These are phyloP conservation scores for Penicillium diatomitis DNA, from an alignment of 495 filamentous ascomycete species.

Conservation along the genomic window DNA sequence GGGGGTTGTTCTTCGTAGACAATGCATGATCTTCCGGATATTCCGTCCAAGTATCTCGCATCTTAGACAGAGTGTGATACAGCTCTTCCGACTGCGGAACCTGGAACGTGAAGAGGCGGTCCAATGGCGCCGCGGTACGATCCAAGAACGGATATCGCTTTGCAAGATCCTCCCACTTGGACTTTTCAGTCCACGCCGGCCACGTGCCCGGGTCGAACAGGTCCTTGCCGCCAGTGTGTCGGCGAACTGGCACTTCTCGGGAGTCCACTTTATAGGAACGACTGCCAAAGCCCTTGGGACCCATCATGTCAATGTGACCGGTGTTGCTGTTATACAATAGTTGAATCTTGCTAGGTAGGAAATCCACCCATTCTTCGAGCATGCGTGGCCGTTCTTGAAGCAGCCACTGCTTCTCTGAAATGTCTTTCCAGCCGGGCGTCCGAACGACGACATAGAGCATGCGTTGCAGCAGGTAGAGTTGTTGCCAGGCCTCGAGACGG, in stretches of 20 bases:
- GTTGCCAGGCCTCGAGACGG: conserved; percentile 25
- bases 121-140: conserved; percentile 9
- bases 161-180: conserved; percentile 6
- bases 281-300: not conserved
- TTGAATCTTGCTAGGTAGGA: conserved; percentile 28
- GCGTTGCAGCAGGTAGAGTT: conserved; percentile 13
- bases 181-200: not conserved
- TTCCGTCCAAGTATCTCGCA: conserved; percentile 5
- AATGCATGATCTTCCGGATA: conserved; percentile 10
- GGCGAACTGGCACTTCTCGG: conserved; percentile 1
- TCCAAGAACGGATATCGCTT: conserved; percentile 8
- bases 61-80: not conserved
- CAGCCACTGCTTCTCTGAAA: conserved; percentile 16
- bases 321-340: conserved; percentile 8
- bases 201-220: conserved; percentile 1
- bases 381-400: conserved; percentile 30
- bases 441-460: conserved; percentile 1
- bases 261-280: not conserved
- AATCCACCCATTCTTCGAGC: conserved; percentile 40
- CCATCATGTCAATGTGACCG: conserved; percentile 6
- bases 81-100: not conserved
- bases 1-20: conserved; percentile 5
- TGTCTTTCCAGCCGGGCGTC: conserved; percentile 13
- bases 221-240: not conserved
- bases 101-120: conserved; percentile 17